phyloP scores from a whole-genome alignment of 306 rosid species.

The Pachyrhizus erosus region DNA sequence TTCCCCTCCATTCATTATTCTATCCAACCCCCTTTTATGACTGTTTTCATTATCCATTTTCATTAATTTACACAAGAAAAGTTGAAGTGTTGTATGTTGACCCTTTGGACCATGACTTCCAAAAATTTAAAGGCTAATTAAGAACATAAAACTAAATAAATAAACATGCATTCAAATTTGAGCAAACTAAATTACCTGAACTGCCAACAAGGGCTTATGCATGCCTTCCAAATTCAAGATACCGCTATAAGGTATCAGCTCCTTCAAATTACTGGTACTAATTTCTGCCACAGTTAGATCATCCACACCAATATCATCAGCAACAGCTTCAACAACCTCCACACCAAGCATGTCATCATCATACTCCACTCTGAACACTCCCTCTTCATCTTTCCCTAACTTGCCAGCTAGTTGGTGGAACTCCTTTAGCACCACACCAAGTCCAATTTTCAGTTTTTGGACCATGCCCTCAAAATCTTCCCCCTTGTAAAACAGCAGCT shows the following conservation, averaged over 20 bases:
- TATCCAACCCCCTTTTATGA: neutral
- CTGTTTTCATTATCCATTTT: neutral
- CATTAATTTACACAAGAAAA: neutral
- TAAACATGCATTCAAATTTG: neutral
- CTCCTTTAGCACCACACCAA: constrained; percentile 63
- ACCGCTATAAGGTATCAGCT: constrained; percentile 69
- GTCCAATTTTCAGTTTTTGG: constrained; percentile 73
- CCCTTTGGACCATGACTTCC: neutral
- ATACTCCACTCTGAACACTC: constrained; percentile 80
- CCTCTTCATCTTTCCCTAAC: constrained; percentile 88
- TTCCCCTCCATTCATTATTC: neutral
- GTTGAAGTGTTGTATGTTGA: neutral
- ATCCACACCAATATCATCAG: constrained; percentile 60
- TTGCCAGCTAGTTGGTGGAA: constrained; percentile 86
- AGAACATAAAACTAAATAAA: neutral
- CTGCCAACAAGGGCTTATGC: constrained; percentile 73
- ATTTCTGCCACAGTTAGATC: constrained; percentile 69
- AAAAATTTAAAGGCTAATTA: neutral
- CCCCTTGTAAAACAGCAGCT: constrained; percentile 76
- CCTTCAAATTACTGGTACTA: constrained; percentile 62
- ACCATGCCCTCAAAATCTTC: constrained; percentile 63
- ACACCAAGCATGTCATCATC: constrained; percentile 75
- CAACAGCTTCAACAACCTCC: constrained; percentile 69
- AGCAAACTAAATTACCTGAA: constrained; percentile 67
- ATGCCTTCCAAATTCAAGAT: constrained; percentile 85